Evolutionary conservation across 2,329 filamentous ascomycete genomes (phyloP), one percentile per base, ranked within the genome.

Genomic region (Fusarium abutilonis): DNA sequence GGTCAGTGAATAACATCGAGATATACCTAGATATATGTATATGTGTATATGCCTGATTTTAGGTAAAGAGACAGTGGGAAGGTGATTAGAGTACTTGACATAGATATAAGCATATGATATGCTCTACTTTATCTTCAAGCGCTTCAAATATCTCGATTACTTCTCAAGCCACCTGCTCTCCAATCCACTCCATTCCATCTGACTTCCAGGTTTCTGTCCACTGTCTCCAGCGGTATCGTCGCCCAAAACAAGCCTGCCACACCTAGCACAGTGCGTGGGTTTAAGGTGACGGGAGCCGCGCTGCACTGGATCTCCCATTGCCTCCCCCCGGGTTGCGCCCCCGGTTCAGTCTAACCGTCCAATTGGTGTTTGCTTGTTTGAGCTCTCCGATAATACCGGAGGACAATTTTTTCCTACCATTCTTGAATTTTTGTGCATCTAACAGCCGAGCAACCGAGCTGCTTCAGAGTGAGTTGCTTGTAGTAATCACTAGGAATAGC

Each of bases 261-360:
- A 60, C 48, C 26, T 36, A 10, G 56, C 42, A 60, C 56, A 60
- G 56, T 60, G 56, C 42, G 56, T 29, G 21, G 23, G 28, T 29
- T 26, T 36, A 31, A 60, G 56, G 48, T 55, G 56, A 26, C 23
- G 23, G 23, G 23, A 60, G 38, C 48, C 52, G 62, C 52, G 52
- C 56, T 65, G 62, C 56, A 52, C 60, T 65, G 48, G 56, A 64
- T 67, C 60, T 60, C 35, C 49, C 50, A 46, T 70, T 53, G 57
- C 63, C 52, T 53, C 39, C 63, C 63, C 51, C 61, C 65, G 62
- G 55, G 52, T 65, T 52, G 53, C 48, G 13, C 56, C 62, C 62
- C 62, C 57, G 57, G 36, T 38, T 55, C 42, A 59, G 56, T 47
- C 48, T 60, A 45, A 46, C 62, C 42, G 54, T 66, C 62, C 62